phyloP scores from a whole-genome alignment of 1,284 basidiomycete genomes.

The Mycosarcoma mackinlayi region DNA sequence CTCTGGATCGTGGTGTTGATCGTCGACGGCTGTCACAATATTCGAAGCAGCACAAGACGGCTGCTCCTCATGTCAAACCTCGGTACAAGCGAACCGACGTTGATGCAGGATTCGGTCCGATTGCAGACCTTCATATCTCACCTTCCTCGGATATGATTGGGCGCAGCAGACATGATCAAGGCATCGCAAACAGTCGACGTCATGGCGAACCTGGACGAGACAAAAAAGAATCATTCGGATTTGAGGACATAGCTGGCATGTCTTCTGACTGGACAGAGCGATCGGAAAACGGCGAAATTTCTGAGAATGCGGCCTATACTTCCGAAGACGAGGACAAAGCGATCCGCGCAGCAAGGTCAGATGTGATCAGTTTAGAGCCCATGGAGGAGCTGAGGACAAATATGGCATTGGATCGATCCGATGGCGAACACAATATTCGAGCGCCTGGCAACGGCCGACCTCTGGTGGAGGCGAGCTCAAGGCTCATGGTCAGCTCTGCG shows the following conservation, averaged over 20 bases:
- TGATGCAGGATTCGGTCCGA: neutral
- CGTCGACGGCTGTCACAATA: conserved; percentile 11
- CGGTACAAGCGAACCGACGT: neutral
- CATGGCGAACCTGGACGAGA: conserved; percentile 7
- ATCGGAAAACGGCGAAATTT: conserved; percentile 44
- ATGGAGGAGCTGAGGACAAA: neutral
- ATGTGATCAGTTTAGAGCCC: conserved; percentile 16
- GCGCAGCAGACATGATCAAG: conserved; percentile 11
- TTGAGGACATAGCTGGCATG: conserved; percentile 39
- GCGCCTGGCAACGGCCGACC: neutral
- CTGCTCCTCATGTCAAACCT: neutral
- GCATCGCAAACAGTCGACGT: conserved; percentile 4
- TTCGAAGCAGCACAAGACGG: neutral
- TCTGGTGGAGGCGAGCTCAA: neutral
- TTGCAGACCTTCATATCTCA: neutral
- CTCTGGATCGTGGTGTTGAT: conserved; percentile 20
- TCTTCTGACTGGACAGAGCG: conserved; percentile 54
- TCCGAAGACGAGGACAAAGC: conserved; percentile 27
- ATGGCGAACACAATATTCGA: neutral
- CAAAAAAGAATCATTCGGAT: conserved; percentile 1
- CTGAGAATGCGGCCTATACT: conserved; percentile 24
- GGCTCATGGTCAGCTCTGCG: too few relatives aligned
- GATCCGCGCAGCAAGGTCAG: conserved; percentile 5
- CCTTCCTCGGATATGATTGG: neutral
- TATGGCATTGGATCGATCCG: neutral